Evolutionary conservation across 768 basidiomycete species (phyloP).

Genomic region (Calocybe cyanea): DNA sequence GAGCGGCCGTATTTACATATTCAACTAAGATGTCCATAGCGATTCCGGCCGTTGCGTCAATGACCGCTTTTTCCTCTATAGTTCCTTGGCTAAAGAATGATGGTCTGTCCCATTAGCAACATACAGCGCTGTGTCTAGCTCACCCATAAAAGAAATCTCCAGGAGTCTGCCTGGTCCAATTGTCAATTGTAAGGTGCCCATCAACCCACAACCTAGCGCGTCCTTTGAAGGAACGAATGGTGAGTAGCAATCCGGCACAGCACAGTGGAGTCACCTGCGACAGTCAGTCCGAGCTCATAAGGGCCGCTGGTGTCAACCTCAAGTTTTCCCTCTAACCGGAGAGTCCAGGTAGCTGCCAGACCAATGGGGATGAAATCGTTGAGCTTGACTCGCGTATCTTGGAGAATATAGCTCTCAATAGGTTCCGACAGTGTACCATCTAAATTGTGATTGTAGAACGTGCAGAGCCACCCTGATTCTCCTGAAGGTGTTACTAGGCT

Average conservation of each 20-base stretch:
- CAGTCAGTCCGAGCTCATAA: slow-evolving; percentile 62
- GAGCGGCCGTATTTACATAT: slow-evolving; percentile 59
- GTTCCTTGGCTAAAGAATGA: slow-evolving; percentile 49
- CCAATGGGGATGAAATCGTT: slow-evolving; percentile 63
- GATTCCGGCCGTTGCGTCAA: slow-evolving; percentile 42
- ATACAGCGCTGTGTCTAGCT: not conserved
- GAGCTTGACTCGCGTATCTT: slow-evolving; percentile 61
- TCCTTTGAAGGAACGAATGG: slow-evolving; percentile 23
- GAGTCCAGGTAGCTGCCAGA: slow-evolving; percentile 50
- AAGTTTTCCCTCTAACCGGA: slow-evolving; percentile 52
- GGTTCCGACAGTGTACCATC: slow-evolving; percentile 41
- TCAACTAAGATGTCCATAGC: slow-evolving; percentile 53
- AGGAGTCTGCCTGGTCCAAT: slow-evolving; percentile 64
- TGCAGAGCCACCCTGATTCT: slow-evolving; percentile 58
- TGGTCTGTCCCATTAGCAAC: not conserved
- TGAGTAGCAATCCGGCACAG: too few relatives aligned
- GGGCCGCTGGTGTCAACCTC: slow-evolving; percentile 42
- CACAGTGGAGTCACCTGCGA: too few relatives aligned
- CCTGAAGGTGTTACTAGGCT: slow-evolving; percentile 48
- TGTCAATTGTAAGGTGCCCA: slow-evolving; percentile 58
- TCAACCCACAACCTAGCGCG: slow-evolving; percentile 64
- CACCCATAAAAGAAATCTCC: slow-evolving; percentile 71
- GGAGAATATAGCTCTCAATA: slow-evolving; percentile 43
- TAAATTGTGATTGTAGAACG: slow-evolving; percentile 57
- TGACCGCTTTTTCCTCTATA: slow-evolving; percentile 53